These are phyloP conservation scores for Amphirosellinia nigrospora DNA, from an alignment of 495 filamentous ascomycete genomes.

Conservation along the genomic window DNA sequence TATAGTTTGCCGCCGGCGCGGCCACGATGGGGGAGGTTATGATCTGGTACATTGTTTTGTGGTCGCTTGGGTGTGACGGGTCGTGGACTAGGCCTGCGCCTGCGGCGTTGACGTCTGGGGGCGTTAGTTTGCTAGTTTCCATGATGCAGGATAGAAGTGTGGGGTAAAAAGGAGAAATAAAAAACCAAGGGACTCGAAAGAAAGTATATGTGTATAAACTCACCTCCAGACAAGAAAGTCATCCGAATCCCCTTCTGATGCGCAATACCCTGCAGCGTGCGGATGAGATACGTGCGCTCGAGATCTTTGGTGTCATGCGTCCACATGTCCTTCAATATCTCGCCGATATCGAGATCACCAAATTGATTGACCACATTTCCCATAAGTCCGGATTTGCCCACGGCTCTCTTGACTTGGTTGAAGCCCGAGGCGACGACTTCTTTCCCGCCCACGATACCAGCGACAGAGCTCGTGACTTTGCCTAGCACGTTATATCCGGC, in stretches of 20 bases:
- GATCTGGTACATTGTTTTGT: slow-evolving; percentile 99
- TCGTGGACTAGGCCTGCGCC: slow-evolving; percentile 96
- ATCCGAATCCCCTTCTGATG: slow-evolving; percentile 93
- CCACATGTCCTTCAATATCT: slow-evolving; percentile 96
- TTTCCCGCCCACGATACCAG: slow-evolving; percentile 93
- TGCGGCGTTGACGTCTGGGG: slow-evolving; percentile 81
- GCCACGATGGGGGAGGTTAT: slow-evolving; percentile 93
- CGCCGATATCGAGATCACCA: slow-evolving; percentile 93
- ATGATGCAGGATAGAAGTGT: background rate
- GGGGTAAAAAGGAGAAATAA: background rate
- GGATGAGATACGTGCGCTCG: slow-evolving; percentile 94
- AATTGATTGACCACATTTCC: slow-evolving; percentile 92
- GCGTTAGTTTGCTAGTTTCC: background rate
- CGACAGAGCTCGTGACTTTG: slow-evolving; percentile 91
- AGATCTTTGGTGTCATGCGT: slow-evolving; percentile 98
- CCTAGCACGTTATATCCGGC: slow-evolving; percentile 93
- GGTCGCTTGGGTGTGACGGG: slow-evolving; percentile 84
- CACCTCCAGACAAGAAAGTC: slow-evolving; percentile 90
- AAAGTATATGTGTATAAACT: slow-evolving; percentile 28
- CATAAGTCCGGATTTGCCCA: slow-evolving; percentile 95
- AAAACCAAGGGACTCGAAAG: background rate
- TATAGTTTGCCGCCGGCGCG: slow-evolving; percentile 78
- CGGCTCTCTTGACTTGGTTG: slow-evolving; percentile 90
- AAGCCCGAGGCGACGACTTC: slow-evolving; percentile 90
- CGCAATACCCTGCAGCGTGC: slow-evolving; percentile 91